A percentile compares a stretch with the other conserved stretches of the same genome.
Evolutionary conservation across 2,329 filamentous ascomycete genomes (phyloP).

Genomic region (Fusarium brachygibbosum): DNA sequence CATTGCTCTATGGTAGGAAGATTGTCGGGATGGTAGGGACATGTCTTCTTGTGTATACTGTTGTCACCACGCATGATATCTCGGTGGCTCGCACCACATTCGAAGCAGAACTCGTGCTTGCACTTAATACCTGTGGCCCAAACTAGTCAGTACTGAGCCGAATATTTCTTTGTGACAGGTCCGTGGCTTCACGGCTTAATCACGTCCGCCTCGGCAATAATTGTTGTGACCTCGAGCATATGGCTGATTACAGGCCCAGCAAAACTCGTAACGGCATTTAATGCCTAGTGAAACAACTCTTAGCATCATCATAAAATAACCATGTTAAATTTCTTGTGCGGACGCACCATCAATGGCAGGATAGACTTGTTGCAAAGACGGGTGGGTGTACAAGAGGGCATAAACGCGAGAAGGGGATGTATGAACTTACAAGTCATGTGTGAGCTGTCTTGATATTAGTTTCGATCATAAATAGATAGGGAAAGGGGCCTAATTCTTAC

Average conservation of each 20-base stretch:
- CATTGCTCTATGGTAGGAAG: conserved; percentile 1
- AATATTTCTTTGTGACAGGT: neutral
- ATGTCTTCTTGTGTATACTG: conserved; percentile 49
- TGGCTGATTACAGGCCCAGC: conserved; percentile 51
- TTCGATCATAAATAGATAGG: neutral
- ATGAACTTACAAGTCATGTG: conserved; percentile 59
- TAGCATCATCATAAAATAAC: conserved; percentile 19
- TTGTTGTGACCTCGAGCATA: conserved; percentile 45
- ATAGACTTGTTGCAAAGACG: conserved; percentile 4
- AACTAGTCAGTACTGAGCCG: conserved; percentile 31
- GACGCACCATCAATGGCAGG: conserved; percentile 31
- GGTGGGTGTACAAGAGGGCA: conserved; percentile 3
- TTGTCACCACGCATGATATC: conserved; percentile 54
- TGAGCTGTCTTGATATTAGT: conserved; percentile 52
- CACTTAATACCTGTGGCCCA: conserved; percentile 53
- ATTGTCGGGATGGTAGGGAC: conserved; percentile 51
- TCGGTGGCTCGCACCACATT: conserved; percentile 54
- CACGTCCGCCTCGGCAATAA: conserved; percentile 35
- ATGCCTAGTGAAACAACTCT: conserved; percentile 48
- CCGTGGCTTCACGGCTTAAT: neutral
- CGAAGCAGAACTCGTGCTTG: conserved; percentile 54
- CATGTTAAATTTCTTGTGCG: conserved; percentile 11
- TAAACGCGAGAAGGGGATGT: neutral
- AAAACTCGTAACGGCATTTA: conserved; percentile 54
- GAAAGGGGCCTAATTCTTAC: conserved; percentile 51